These are phyloP conservation scores for Geosmithia morbida DNA, from an alignment of 2,329 filamentous ascomycete species.

Conservation along the genomic window DNA sequence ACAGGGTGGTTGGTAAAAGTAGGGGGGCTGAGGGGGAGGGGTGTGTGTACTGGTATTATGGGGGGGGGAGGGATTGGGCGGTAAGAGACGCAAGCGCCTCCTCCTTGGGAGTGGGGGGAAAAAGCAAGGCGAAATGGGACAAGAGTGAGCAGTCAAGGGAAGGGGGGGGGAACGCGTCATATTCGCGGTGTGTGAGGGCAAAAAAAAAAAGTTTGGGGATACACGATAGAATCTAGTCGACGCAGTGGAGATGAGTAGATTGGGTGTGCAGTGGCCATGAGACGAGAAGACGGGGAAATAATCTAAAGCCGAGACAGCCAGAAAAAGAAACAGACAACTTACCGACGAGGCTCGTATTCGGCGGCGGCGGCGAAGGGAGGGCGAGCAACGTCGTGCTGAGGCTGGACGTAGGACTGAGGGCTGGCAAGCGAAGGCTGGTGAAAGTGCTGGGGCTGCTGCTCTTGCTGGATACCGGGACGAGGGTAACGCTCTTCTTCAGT, in stretches of 20 bases:
- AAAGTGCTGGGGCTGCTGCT: conserved; percentile 17
- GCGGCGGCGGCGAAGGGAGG: conserved; percentile 7
- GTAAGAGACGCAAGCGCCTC: background rate
- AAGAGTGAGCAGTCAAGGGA: background rate
- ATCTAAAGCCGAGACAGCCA: background rate
- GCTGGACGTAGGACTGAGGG: conserved; percentile 13
- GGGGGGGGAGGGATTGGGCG: background rate
- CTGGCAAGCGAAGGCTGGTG: background rate
- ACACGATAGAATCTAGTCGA: background rate
- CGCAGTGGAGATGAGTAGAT: too few species aligned
- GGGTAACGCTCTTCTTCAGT: conserved; percentile 63
- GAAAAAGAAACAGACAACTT: conserved; percentile 1
- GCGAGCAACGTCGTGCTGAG: conserved; percentile 36
- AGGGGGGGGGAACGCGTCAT: background rate
- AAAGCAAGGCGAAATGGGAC: background rate
- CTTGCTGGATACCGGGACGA: conserved; percentile 51
- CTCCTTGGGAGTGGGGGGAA: background rate
- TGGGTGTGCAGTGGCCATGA: background rate
- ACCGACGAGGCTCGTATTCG: conserved; percentile 1
- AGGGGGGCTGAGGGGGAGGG: conserved; percentile 3
- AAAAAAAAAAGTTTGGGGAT: background rate
- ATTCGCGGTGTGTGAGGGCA: background rate
- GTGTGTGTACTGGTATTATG: background rate
- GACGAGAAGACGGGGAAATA: background rate
- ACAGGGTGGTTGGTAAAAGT: background rate